phyloP scores from a whole-genome alignment of 176 grass and related monocot genomes.

The Hsuehochloa calcarea region DNA sequence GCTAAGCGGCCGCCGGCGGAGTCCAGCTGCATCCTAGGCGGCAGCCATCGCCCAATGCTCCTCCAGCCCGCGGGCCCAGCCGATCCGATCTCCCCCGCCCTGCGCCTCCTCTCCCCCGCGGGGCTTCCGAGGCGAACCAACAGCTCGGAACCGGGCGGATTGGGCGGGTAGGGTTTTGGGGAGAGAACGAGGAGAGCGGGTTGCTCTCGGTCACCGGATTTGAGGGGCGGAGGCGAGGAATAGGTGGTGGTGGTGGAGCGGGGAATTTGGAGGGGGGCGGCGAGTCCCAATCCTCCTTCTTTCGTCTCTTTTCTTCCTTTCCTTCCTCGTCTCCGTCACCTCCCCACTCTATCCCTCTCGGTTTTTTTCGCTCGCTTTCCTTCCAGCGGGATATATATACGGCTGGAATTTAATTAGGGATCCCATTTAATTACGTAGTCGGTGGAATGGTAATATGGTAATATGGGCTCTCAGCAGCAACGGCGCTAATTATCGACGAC shows the following conservation, averaged over 20 bases:
- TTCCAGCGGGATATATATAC: conserved; percentile 23
- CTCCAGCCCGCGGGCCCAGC: neutral
- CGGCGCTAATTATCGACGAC: neutral
- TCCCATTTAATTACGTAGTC: neutral
- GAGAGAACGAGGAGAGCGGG: neutral
- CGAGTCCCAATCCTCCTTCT: conserved; percentile 46
- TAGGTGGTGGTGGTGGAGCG: conserved; percentile 9
- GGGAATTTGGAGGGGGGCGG: conserved; percentile 44
- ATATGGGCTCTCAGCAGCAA: neutral
- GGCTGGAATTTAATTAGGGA: neutral
- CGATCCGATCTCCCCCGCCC: conserved; percentile 37
- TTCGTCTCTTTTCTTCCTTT: conserved; percentile 32
- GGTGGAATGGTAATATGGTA: neutral
- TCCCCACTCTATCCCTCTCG: neutral
- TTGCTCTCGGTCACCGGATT: neutral
- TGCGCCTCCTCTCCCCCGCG: neutral
- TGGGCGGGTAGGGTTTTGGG: conserved; percentile 5
- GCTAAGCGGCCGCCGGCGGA: conserved; percentile 45
- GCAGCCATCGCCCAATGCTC: conserved; percentile 46
- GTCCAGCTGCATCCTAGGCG: conserved; percentile 52
- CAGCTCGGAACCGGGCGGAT: conserved; percentile 34
- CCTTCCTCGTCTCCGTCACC: conserved; percentile 48
- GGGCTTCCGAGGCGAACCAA: neutral
- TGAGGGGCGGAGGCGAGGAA: neutral
- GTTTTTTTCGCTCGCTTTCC: conserved; percentile 24